phyloP scores from a whole-genome alignment of 2,329 filamentous ascomycete genomes.

The Monosporascus sp. region DNA sequence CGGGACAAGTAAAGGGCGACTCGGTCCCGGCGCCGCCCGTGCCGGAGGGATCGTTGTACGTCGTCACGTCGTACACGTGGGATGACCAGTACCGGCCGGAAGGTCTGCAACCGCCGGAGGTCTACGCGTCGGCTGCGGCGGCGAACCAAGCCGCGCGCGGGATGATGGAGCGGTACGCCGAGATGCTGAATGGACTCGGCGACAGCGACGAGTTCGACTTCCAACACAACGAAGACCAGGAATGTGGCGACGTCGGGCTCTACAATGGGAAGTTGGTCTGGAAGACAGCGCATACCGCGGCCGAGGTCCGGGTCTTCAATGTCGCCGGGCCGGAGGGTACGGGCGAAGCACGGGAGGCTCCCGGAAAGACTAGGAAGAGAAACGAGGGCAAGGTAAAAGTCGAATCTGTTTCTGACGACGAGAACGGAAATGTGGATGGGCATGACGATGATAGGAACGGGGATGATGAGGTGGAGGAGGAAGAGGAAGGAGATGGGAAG shows the following conservation, averaged over 20 bases:
- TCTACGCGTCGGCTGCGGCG: conserved; percentile 2
- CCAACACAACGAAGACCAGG: not conserved
- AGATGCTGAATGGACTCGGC: conserved; percentile 2
- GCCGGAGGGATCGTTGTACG: conserved; percentile 1
- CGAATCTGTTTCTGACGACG: not conserved
- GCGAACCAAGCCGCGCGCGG: conserved; percentile 7
- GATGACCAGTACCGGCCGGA: conserved; percentile 1
- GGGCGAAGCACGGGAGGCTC: not conserved
- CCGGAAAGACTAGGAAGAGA: not conserved
- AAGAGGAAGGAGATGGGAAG: conserved; percentile 1
- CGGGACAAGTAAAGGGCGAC: not conserved
- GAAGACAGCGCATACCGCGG: not conserved
- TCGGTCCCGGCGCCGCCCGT: not conserved
- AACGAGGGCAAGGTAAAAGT: not conserved
- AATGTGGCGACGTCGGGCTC: not conserved
- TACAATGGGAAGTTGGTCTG: conserved; percentile 1
- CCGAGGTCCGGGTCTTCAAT: conserved; percentile 1
- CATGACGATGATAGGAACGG: not conserved
- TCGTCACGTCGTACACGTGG: conserved; percentile 6
- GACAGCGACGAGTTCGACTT: conserved; percentile 1
- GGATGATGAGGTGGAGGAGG: conserved; percentile 3
- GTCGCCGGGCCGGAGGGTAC: not conserved
- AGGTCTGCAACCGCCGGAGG: conserved; percentile 4
- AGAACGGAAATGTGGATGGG: not conserved
- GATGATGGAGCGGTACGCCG: conserved; percentile 3